Evolutionary conservation across 106 monocot genomes (phyloP).

Genomic region (Dioscorea alata): DNA sequence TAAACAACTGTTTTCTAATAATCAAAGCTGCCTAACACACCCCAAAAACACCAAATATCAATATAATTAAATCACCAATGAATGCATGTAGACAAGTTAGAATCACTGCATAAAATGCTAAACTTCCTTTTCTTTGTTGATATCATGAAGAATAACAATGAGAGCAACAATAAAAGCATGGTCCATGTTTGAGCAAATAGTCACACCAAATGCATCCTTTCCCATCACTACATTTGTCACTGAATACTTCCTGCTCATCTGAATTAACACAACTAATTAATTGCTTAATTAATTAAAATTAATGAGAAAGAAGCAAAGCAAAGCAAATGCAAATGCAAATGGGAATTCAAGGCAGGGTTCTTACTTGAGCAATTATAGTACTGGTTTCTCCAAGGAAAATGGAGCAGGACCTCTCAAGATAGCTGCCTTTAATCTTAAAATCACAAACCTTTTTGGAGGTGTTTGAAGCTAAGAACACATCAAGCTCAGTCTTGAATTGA

Average conservation of each 20-base stretch:
- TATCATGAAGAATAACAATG: slow-evolving; percentile 2
- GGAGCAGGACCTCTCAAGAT: slow-evolving; percentile 18
- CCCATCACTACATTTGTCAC: background rate
- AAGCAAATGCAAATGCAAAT: no score
- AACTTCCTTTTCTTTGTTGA: background rate
- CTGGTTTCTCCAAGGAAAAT: slow-evolving; percentile 9
- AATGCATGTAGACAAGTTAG: no score
- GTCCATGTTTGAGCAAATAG: background rate
- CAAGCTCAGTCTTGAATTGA: slow-evolving; percentile 19
- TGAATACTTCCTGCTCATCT: slow-evolving; percentile 8
- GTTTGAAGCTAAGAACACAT: slow-evolving; percentile 22
- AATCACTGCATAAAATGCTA: no score
- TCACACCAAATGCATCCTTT: slow-evolving; percentile 1
- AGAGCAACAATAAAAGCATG: slow-evolving; percentile 6
- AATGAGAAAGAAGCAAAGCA: no score
- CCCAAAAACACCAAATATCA: no score
- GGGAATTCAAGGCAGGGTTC: no score
- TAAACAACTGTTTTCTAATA: no score
- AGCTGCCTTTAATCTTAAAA: slow-evolving; percentile 25
- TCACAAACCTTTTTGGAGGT: slow-evolving; percentile 12
- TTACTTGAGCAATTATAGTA: slow-evolving; percentile 9
- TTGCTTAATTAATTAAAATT: slow-evolving; percentile 2
- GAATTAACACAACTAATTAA: background rate
- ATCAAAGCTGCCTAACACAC: no score
- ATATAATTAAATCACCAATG: no score